Evolutionary conservation across 805 yeast species (phyloP).

Genomic region (Citeromyces matritensis): DNA sequence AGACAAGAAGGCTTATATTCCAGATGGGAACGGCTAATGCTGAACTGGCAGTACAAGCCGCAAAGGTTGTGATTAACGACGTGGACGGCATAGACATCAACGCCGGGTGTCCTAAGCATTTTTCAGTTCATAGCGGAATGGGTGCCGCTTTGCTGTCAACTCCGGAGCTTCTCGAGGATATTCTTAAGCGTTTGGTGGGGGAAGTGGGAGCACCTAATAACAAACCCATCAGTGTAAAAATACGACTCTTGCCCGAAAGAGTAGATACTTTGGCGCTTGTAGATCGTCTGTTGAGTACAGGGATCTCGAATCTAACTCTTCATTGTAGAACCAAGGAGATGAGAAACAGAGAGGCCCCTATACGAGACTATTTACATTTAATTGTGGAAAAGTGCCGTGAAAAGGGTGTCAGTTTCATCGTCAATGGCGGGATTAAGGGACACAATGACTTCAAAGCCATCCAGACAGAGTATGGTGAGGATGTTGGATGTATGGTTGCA

Average conservation of each 20-base stretch:
- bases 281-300: conserved; percentile 47
- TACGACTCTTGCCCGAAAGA: conserved; percentile 55
- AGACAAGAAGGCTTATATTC: conserved; percentile 57
- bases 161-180: conserved; percentile 65
- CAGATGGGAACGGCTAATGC: conserved; percentile 87
- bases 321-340: conserved; percentile 85
- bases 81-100: conserved; percentile 90
- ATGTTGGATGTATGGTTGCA: conserved; percentile 90
- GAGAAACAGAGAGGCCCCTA: conserved; percentile 78
- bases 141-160: conserved; percentile 84
- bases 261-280: conserved; percentile 51
- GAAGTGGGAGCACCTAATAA: conserved; percentile 65
- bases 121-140: conserved; percentile 91
- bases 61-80: conserved; percentile 62
- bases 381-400: conserved; percentile 47
- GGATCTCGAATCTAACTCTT: conserved; percentile 72
- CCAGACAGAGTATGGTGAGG: conserved; percentile 34
- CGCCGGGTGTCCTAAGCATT: conserved; percentile 96
- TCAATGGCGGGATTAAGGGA: conserved; percentile 64
- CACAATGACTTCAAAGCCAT: conserved; percentile 37
- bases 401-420: conserved; percentile 54
- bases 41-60: conserved; percentile 79
- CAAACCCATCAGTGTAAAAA: conserved; percentile 85
- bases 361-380: conserved; percentile 50
- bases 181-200: conserved; percentile 51